A percentile compares a stretch with the other conserved stretches of the same genome.
phyloP scores from a whole-genome alignment of 768 basidiomycete species.

The Calocybe indica region DNA sequence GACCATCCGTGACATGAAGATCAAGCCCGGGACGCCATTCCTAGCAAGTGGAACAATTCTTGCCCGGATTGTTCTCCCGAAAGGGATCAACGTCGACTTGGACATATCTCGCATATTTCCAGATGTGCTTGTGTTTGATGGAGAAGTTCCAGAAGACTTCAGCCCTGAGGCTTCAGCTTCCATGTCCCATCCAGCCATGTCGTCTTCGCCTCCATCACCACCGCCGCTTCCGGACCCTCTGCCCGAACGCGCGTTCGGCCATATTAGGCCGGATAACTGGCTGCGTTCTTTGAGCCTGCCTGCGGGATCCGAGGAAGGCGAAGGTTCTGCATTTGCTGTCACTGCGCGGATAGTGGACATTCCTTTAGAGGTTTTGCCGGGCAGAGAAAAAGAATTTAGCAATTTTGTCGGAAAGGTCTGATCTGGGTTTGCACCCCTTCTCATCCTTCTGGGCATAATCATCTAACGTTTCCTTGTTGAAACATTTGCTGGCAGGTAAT shows the following conservation, averaged over 20 bases:
- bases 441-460: constrained; percentile 3
- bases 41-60: constrained; percentile 67
- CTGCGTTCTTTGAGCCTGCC: constrained; percentile 37
- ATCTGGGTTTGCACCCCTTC: background rate
- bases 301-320: constrained; percentile 34
- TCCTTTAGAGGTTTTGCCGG: constrained; percentile 72
- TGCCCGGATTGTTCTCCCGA: constrained; percentile 61
- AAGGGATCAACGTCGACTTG: constrained; percentile 60
- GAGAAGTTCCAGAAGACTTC: constrained; percentile 40
- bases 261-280: constrained; percentile 70
- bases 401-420: constrained; percentile 71
- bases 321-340: constrained; percentile 52
- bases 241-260: constrained; percentile 70
- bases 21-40: constrained; percentile 48
- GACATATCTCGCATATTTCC: constrained; percentile 62
- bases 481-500: constrained; percentile 44
- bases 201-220: constrained; percentile 15
- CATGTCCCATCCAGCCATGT: background rate
- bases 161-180: background rate
- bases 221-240: constrained; percentile 60
- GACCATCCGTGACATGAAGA: constrained; percentile 71
- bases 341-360: constrained; percentile 66
- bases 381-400: constrained; percentile 71
- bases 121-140: constrained; percentile 76
- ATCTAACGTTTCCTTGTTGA: background rate